Evolutionary conservation across 1,284 basidiomycete species (phyloP).

Genomic region (Papiliotrema nemorosa): DNA sequence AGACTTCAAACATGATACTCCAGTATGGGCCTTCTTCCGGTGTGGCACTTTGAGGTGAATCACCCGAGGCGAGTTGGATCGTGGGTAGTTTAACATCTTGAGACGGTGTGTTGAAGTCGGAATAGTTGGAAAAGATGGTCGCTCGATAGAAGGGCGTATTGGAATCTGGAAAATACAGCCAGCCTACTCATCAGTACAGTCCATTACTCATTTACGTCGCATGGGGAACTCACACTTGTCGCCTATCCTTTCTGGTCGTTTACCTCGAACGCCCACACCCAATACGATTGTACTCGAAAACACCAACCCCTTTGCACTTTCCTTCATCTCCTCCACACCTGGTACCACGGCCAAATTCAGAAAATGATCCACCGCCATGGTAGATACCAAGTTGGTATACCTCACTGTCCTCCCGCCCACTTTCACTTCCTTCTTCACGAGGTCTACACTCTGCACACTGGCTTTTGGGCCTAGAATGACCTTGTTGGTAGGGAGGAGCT

Average conservation of each 20-base stretch:
- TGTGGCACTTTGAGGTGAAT: constrained; percentile 42
- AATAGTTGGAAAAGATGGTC: constrained; percentile 58
- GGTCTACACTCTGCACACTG: constrained; percentile 48
- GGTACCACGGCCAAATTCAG: constrained; percentile 36
- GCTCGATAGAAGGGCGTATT: constrained; percentile 57
- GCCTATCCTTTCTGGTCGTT: constrained; percentile 53
- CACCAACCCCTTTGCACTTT: constrained; percentile 49
- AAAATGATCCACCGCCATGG: constrained; percentile 52
- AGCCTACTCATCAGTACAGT: constrained; percentile 18
- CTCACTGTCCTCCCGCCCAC: constrained; percentile 49
- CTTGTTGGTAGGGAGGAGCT: constrained; percentile 49
- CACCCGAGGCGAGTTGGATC: constrained; percentile 52
- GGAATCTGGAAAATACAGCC: constrained; percentile 52
- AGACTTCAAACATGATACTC: constrained; percentile 55
- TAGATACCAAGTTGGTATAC: constrained; percentile 53
- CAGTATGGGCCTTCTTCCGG: constrained; percentile 52
- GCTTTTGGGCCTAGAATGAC: constrained; percentile 48
- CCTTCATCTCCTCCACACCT: constrained; percentile 39
- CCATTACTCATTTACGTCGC: neutral
- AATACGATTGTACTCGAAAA: constrained; percentile 55
- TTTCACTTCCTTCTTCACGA: constrained; percentile 46
- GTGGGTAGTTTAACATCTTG: constrained; percentile 49
- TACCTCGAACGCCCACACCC: constrained; percentile 54
- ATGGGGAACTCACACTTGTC: constrained; percentile 51
- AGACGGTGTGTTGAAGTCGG: constrained; percentile 53